These are phyloP conservation scores for Phylloporus sp. DNA, from an alignment of 768 basidiomycete genomes.

Conservation along the genomic window DNA sequence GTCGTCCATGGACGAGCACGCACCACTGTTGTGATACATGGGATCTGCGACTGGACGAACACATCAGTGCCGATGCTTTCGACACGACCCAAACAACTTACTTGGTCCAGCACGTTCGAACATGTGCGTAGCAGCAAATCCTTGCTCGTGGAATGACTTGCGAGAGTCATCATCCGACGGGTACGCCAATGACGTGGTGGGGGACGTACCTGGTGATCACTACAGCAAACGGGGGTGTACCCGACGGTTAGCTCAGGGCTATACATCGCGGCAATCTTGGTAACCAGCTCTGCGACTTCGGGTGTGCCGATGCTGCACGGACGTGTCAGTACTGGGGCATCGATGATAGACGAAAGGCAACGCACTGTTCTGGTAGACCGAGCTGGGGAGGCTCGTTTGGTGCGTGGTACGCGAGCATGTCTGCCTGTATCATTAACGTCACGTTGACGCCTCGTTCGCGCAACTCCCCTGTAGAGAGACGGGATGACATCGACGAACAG, in stretches of 20 bases:
- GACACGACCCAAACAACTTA: conserved; percentile 22
- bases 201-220: conserved; percentile 71
- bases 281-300: conserved; percentile 69
- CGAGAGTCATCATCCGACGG: neutral
- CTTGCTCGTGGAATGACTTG: conserved; percentile 75
- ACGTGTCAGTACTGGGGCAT: too few relatives aligned
- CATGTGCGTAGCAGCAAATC: conserved; percentile 81
- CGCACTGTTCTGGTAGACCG: conserved; percentile 68
- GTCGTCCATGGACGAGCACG: conserved; percentile 10
- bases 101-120: conserved; percentile 82
- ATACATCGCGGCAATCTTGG: conserved; percentile 73
- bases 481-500: neutral
- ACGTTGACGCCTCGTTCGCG: conserved; percentile 56
- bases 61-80: neutral
- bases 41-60: conserved; percentile 65
- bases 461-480: conserved; percentile 45
- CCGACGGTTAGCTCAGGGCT: conserved; percentile 75
- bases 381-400: conserved; percentile 78
- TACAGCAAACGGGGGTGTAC: conserved; percentile 76
- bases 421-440: conserved; percentile 83
- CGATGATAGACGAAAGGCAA: conserved; percentile 11
- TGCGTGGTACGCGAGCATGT: conserved; percentile 85
- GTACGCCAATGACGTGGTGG: neutral
- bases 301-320: conserved; percentile 65
- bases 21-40: conserved; percentile 83